Evolutionary conservation across 2,329 filamentous ascomycete genomes (phyloP), one percentile per base, ranked within the genome.

Genomic region (Pseudogymnoascus sp.): DNA sequence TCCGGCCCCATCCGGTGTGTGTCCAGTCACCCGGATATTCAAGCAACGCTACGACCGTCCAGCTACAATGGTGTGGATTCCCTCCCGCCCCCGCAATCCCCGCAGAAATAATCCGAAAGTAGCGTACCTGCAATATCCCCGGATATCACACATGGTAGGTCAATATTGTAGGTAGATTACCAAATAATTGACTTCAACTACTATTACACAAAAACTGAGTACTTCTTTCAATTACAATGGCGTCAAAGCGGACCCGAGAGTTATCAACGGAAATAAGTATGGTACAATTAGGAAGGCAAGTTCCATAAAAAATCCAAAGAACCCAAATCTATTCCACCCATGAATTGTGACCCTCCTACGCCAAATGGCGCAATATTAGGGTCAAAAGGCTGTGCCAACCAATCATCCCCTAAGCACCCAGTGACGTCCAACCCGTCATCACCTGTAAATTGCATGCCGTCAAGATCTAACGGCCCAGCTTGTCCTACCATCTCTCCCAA

Each of bases 291-390:
- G 12, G 18, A 43, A 43, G 12, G 39, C 39, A 61, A 20, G 35
- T 61, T 61, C 60, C 60, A 61, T 11, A 61, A 57, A 58, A 61
- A 61, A 20, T 61, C 60, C 11, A 61, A 16, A 11, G 37, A 37
- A 7, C 50, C 50, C 43, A 58, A 30, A 22, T 61, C 60, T 18
- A 61, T 28, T 2, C 60, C 60, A 22, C 41, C 35, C 25, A 58
- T 25, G 9, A 20, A 25, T 30, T 61, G 60, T 16, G 20, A 37
- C 5, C 41, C 60, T 22, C 41, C 43, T 36, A 61, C 20, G 11
- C 43, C 43, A 58, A 61, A 61, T 35, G 60, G 60, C 11, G 60
- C 60, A 20, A 61, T 61, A 18, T 36, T 25, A 18, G 60, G 60
- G 18, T 61, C 50, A 58, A 61, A 61, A 6, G 60, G 60, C n/a